Evolutionary conservation across 2,329 filamentous ascomycete genomes (phyloP), one percentile per base, ranked within the genome.

Genomic region (Aphanoascus verrucosus): DNA sequence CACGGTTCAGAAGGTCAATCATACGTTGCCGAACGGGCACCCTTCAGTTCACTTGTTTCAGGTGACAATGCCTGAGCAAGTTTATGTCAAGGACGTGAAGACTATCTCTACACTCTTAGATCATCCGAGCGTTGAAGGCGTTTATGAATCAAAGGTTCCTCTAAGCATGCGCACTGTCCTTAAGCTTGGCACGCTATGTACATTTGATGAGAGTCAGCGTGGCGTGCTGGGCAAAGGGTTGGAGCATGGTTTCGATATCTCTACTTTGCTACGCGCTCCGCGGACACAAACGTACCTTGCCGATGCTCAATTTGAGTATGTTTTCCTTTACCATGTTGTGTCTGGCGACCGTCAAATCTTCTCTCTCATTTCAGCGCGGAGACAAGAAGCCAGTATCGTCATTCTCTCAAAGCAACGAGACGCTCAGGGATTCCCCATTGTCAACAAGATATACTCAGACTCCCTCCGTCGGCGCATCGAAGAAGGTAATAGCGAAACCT

Each of bases 21-120:
- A 94, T 68, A 94, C 88, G 2, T 74, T 99, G 6, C 93, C 93
- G 0, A 98, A 98, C 62, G 93, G 93, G 0, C 93, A 97, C 68
- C 84, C 88, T 2, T 97, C 91, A 0, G 85, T 88, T 3, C 88
- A 98, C 72, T 77, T 99, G 3, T 97, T 97, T 78, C 94, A 90
- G 72, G 77, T 99, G 37, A 90, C 85, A 0, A 87, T 98, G 69
- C 78, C 87, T 0, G 93, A 98, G 67, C 84, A 93, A 53, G 78
- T 86, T 0, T 98, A 94, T 69, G 82, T 95, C 56, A 81, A 83
- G 43, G 88, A 97, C 67, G 77, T 84, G 0, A 85, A 89, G 57
- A 94, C 89, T 65, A 84, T 97, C 57, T 82, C 84, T 1, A 72
- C 84, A 28, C 74, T 97, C 1, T 91, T 96, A 73, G 89, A 91